Base-by-base conservation (phyloP, 2,329 filamentous ascomycete species). In the Acephala macrosclerotiorum region DNA sequence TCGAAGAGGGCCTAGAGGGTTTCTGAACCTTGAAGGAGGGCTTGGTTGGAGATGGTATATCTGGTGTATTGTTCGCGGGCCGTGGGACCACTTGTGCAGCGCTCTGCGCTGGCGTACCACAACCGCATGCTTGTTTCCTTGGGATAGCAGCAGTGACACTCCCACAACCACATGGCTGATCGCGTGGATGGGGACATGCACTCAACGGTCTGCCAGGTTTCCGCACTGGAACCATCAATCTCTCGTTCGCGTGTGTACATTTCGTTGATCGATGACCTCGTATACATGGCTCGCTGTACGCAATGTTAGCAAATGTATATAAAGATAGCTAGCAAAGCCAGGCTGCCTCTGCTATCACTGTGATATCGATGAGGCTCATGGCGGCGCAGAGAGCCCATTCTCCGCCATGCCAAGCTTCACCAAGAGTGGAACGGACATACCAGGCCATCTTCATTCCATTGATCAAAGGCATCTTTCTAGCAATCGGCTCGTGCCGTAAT, bases 201-300 rank as follows among this genome's bases (percentile, higher is more conserved):
- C 89, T 91, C 62, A 92, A 78, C 9, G 90, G 90, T 58, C 90
- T 84, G 20, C 90, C 90, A 18, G 90, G 90, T 74, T 92, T 92
- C 68, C 89, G 86, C 18, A 93, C 90, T 25, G 88, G 87, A 3
- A 91, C 82, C 83, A 92, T 87, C 38, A 91, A 80, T 65, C 90
- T 86, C 72, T 91, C 89, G 69, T 84, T 83, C 66, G 83, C 84
- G 75, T 93, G 90, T 57, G 85, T 89, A 77, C 90, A 93, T 81
- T 91, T 91, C 60, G 90, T 91, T 35, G 90, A 92, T 72, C 90
- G 88, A 77, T 93, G 90, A 64, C 90, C 90, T 74, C 90, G 88
- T 72, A 92, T 92, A 76, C 90, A 92, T 74, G 90, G 89, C 82
- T 87, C 87, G 78, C 90, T 92, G 72, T 40, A 57, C 18, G 58